Base-by-base conservation (phyloP, 106 monocot genomes). In the Triglochin maritima region DNA sequence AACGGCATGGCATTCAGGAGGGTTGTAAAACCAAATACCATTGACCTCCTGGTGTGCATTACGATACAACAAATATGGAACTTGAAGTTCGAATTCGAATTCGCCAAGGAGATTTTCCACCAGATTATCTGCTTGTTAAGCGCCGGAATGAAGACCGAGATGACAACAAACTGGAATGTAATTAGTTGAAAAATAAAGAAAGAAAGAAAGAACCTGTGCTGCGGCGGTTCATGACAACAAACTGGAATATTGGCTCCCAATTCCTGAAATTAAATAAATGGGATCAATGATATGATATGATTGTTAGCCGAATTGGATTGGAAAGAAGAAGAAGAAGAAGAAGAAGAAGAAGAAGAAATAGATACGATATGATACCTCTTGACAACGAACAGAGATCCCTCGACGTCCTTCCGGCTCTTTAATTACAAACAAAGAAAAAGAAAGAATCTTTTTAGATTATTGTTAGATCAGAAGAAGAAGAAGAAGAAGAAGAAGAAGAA, bases 21-120 rank as follows among this genome's bases (percentile, higher is more conserved):
- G 67, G 49, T 93, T 93, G 68, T 93, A 93, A 69, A 93, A 93
- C 93, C 93, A 93, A 74, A 93, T 93, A 29, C 93, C 93, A 77
- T 93, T 88, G 53, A 93, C 88, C 74, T 93, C 93, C 74, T 93
- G 93, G 10, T 81, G 63, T 56, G 80, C 93, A 81, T 88, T 93
- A 47, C 88, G 73, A 52, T 93, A 93, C 50, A 93, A 68, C 55
- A 93, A 76, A 78, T 88, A 93, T 49, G 93, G 93, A 52, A 78
- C 76, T 46, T 93, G 93, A 45, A 93, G 83, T 76, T 93, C 93
- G 68, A 81, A 93, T 46, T 93, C 93, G 71, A 93, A 93, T 80
- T 88, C 93, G 29, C 93, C 83, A 53, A 93, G 79, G 14, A 93
- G 77, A 79, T 86, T 81, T 75, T 93, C 93, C 69, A 88, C 88